Percentiles rank a stretch among this genome's conserved stretches.
These are phyloP conservation scores for Aspergillus mulundensis DNA, from an alignment of 495 filamentous ascomycete genomes.

Conservation along the genomic window DNA sequence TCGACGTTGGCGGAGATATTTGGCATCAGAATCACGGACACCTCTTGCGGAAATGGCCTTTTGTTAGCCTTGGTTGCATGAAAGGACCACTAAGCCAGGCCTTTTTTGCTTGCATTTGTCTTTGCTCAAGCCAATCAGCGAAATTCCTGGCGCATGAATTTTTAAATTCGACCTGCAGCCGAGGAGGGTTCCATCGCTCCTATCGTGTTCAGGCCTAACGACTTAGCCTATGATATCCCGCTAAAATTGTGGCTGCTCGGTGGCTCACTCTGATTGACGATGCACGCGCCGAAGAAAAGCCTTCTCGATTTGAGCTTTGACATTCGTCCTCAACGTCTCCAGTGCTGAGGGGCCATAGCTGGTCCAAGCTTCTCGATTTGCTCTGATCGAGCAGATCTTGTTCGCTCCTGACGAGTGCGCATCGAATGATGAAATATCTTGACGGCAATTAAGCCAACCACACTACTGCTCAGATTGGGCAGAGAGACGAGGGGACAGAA, in stretches of 20 bases:
- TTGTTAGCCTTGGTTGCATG: slow-evolving; percentile 21
- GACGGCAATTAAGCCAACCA: neutral
- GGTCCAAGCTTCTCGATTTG: slow-evolving; percentile 36
- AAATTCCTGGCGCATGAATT: slow-evolving; percentile 30
- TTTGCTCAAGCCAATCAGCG: slow-evolving; percentile 30
- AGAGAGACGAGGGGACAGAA: neutral
- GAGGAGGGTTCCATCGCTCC: slow-evolving; percentile 22
- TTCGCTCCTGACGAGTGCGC: slow-evolving; percentile 7
- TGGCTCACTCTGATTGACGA: slow-evolving; percentile 12
- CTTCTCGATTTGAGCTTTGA: slow-evolving; percentile 2
- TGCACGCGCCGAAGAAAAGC: slow-evolving; percentile 6
- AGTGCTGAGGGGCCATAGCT: slow-evolving; percentile 20
- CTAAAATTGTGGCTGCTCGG: slow-evolving; percentile 2
- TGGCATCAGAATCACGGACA: slow-evolving; percentile 1
- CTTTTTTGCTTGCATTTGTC: slow-evolving; percentile 22
- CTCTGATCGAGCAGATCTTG: slow-evolving; percentile 28
- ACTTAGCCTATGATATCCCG: slow-evolving; percentile 12
- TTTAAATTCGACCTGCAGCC: slow-evolving; percentile 30
- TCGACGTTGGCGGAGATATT: neutral
- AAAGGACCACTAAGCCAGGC: slow-evolving; percentile 25
- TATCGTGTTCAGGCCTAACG: slow-evolving; percentile 10
- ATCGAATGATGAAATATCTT: slow-evolving; percentile 9
- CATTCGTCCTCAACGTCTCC: slow-evolving; percentile 20
- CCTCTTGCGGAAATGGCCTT: slow-evolving; percentile 22
- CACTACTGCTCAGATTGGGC: neutral